Evolutionary conservation across 1,284 basidiomycete genomes (phyloP), one percentile per base, ranked within the genome.

Genomic region (Stygiomarasmius scandens): DNA sequence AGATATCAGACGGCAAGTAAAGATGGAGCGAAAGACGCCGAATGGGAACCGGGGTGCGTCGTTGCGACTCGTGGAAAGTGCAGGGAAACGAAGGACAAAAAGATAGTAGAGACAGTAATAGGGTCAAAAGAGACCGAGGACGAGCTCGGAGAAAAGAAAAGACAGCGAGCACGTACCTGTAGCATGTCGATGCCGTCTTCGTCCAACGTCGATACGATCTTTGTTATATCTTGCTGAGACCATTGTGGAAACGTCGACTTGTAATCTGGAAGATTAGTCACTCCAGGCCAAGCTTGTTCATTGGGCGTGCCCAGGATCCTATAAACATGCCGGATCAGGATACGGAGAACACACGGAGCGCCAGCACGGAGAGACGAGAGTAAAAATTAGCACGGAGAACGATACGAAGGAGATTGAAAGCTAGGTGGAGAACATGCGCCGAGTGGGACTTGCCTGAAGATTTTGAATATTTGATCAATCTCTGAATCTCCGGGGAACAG

Each of bases 391-490:
- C 29, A 32, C 29, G 12, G 12, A 5, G 29, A 32, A 32, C 29
- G 29, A 32, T 12, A 32, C 6, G 6, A 32, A 32, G 12, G 6
- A 32, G 12, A 32, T 6, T 32, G 12, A 32, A n/a, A n/a, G n/a
- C n/a, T n/a, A n/a, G n/a, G n/a, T n/a, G n/a, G n/a, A n/a, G n/a
- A n/a, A n/a, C n/a, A n/a, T n/a, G n/a, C n/a, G n/a, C n/a, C n/a
- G n/a, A n/a, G n/a, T n/a, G 12, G 6, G 29, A 67, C 81, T 56
- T 61, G 93, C 93, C 92, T 86, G 84, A 99, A 99, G 69, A 98
- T 99, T 75, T 95, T 93, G 85, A 98, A 99, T 66, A 99, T 99
- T 77, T 99, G 96, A 77, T 99, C 96, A 67, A 99, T 99, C 76
- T 99, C 96, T 25, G 95, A 98, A 76, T 99, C 96, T 9, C 97